A percentile compares a stretch with the other conserved stretches of the same genome.
These are phyloP conservation scores for Celoporthe dispersa DNA, from an alignment of 2,329 filamentous ascomycete species.

Conservation along the genomic window DNA sequence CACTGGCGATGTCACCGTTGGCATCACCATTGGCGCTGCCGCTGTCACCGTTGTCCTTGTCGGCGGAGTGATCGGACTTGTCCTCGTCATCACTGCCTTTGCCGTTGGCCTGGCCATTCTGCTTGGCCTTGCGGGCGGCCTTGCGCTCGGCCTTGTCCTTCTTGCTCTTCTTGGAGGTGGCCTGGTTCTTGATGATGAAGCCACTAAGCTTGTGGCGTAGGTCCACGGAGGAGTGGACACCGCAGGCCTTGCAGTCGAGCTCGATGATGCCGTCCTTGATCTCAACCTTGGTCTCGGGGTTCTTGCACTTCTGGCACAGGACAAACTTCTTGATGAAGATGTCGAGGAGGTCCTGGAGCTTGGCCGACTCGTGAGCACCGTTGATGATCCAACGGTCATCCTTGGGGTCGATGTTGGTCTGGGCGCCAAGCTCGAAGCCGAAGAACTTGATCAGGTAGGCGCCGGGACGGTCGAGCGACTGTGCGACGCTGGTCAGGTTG, in stretches of 20 bases:
- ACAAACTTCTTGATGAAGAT: slow-evolving; percentile 99
- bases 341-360: slow-evolving; percentile 97
- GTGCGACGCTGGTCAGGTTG: slow-evolving; percentile 92
- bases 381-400: slow-evolving; percentile 99
- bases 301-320: slow-evolving; percentile 99
- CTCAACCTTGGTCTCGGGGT: slow-evolving; percentile 94
- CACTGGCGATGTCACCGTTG: slow-evolving; percentile 73
- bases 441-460: slow-evolving; percentile 99
- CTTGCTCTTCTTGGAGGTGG: slow-evolving; percentile 90
- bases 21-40: slow-evolving; percentile 56
- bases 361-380: slow-evolving; percentile 90
- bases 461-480: slow-evolving; percentile 88
- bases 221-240: slow-evolving; percentile 89
- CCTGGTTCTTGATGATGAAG: slow-evolving; percentile 84
- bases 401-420: slow-evolving; percentile 96
- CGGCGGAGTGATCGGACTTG: slow-evolving; percentile 49
- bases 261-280: slow-evolving; percentile 93
- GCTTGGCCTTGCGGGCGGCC: slow-evolving; percentile 88
- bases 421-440: slow-evolving; percentile 96
- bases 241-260: slow-evolving; percentile 98
- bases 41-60: slow-evolving; percentile 55
- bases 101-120: slow-evolving; percentile 67
- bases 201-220: slow-evolving; percentile 93
- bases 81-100: slow-evolving; percentile 61
- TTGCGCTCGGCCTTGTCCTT: slow-evolving; percentile 94